These are phyloP conservation scores for Pleurotus tuber-regium DNA, from an alignment of 768 basidiomycete genomes.

Conservation along the genomic window DNA sequence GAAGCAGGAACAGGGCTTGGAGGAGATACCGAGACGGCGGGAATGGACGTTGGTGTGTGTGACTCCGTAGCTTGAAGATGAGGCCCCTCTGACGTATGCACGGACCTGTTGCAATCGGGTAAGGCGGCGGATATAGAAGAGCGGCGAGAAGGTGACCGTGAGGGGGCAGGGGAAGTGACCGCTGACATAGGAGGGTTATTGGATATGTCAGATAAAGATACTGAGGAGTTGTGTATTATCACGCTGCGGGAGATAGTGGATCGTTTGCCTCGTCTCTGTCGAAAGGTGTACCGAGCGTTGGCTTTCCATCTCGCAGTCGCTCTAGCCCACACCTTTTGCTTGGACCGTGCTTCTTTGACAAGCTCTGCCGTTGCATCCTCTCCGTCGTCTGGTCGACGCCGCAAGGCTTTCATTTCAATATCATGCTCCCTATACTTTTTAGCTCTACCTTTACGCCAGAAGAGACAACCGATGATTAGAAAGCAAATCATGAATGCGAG, in stretches of 20 bases:
- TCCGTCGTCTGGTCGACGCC: conserved; percentile 23
- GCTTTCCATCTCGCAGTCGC: conserved; percentile 71
- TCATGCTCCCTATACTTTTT: conserved; percentile 37
- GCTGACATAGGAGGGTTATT: conserved; percentile 9
- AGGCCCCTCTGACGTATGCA: conserved; percentile 11
- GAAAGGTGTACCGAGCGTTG: conserved; percentile 56
- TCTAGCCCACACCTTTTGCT: conserved; percentile 60
- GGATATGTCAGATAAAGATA: conserved; percentile 13
- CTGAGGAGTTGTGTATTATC: conserved; percentile 26
- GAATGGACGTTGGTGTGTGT: conserved; percentile 13
- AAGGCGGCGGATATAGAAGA: conserved; percentile 27
- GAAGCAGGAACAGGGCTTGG: conserved; percentile 25
- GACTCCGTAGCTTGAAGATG: conserved; percentile 12
- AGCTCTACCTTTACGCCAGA: conserved; percentile 51
- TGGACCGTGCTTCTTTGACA: conserved; percentile 45
- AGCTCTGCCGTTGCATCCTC: conserved; percentile 29
- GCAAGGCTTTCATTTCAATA: conserved; percentile 46
- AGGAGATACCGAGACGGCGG: conserved; percentile 13
- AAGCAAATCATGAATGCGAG: conserved; percentile 60
- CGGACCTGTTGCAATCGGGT: background rate
- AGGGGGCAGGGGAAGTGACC: conserved; percentile 15
- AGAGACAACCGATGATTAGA: conserved; percentile 59
- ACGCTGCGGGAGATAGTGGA: conserved; percentile 18
- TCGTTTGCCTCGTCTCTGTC: conserved; percentile 52
- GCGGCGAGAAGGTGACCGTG: conserved; percentile 24